Percentiles rank a stretch among this genome's conserved stretches.
Conservation (phyloP, 148 eudicot genomes). For the Camellia granthamiana region DNA sequence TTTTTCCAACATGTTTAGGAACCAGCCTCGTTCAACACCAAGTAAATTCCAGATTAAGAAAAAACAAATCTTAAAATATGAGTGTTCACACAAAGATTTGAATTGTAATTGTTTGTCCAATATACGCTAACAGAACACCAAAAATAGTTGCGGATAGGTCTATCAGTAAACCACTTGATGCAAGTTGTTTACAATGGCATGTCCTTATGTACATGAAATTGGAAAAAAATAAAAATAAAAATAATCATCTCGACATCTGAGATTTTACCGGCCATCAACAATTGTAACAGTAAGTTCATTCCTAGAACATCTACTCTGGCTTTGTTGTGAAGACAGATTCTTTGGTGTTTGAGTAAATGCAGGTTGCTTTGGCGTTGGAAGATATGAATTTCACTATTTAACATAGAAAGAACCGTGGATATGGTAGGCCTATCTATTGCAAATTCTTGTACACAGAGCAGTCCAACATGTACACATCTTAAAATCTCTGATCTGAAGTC, state of each 20-base stretch:
- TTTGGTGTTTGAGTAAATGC: slow-evolving; percentile 18
- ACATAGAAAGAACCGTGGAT: slow-evolving; percentile 33
- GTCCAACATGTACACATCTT: slow-evolving; percentile 15
- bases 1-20: no score
- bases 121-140: no score
- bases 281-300: not conserved
- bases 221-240: not conserved
- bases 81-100: no score
- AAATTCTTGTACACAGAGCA: slow-evolving; percentile 40
- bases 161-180: no score
- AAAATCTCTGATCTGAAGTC: slow-evolving; percentile 6
- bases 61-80: no score
- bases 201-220: not conserved
- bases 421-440: slow-evolving; percentile 39
- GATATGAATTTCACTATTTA: slow-evolving; percentile 22
- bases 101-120: no score
- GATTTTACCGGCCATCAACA: slow-evolving; percentile 3
- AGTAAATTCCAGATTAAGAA: no score
- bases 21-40: no score
- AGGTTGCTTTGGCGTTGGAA: slow-evolving; percentile 32
- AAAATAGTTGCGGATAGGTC: no score
- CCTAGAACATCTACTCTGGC: not conserved
- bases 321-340: not conserved
- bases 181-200: no score
- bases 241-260: not conserved